Evolutionary conservation across 176 grass and related monocot genomes (phyloP).

Genomic region (Alopecurus myosuroides): DNA sequence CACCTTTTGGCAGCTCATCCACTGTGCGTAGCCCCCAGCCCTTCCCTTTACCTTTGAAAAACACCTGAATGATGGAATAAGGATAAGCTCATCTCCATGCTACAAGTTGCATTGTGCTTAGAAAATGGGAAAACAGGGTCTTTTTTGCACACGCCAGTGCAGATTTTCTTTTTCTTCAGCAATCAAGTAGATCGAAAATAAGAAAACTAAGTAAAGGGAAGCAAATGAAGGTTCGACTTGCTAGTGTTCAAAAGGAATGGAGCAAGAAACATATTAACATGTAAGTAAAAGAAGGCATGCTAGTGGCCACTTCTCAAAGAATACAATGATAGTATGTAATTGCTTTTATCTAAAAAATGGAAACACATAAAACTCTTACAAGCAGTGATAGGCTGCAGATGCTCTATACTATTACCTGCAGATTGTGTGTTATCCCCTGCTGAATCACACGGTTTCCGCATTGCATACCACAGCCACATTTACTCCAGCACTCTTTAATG

Average conservation of each 20-base stretch:
- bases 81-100: background rate
- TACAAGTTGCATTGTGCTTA: background rate
- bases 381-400: background rate
- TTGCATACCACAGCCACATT: conserved; percentile 73
- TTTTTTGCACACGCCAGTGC: too few relatives aligned
- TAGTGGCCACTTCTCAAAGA: background rate
- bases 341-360: background rate
- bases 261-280: background rate
- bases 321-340: background rate
- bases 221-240: background rate
- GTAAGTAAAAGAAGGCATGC: background rate
- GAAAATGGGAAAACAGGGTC: too few relatives aligned
- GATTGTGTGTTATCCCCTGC: conserved; percentile 48
- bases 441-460: conserved; percentile 75
- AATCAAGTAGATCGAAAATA: background rate
- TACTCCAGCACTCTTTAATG: conserved; percentile 87
- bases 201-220: background rate
- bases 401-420: conserved; percentile 44
- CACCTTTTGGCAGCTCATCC: conserved; percentile 75
- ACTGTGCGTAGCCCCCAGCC: conserved; percentile 65
- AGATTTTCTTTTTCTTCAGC: too few relatives aligned
- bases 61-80: conserved; percentile 42
- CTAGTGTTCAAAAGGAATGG: conserved; percentile 1
- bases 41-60: conserved; percentile 59
- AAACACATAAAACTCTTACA: background rate